Evolutionary conservation across 768 basidiomycete genomes (phyloP).

Genomic region (Atractiella rhizophila): DNA sequence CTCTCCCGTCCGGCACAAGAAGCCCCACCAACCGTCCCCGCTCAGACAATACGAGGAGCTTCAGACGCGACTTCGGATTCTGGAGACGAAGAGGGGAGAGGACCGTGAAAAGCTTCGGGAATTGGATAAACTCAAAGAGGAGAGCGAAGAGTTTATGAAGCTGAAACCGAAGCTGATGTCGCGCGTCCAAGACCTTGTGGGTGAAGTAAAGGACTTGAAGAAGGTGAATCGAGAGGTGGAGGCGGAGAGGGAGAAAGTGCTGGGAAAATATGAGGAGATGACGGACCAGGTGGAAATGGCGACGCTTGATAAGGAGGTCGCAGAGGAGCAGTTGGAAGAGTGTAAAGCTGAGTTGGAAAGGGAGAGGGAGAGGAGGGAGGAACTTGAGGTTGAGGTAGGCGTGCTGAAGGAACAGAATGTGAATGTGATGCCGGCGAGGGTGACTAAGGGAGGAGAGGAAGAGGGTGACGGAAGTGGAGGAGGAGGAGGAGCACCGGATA

Average conservation of each 20-base stretch:
- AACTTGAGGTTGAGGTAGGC: conserved; percentile 56
- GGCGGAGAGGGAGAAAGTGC: conserved; percentile 46
- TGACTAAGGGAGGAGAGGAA: neutral
- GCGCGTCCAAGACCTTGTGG: conserved; percentile 10
- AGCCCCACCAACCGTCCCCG: conserved; percentile 27
- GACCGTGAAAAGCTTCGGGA: conserved; percentile 61
- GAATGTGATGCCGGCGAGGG: conserved; percentile 1
- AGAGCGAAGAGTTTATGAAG: conserved; percentile 58
- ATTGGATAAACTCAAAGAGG: conserved; percentile 56
- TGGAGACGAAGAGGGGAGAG: conserved; percentile 66
- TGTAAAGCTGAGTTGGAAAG: conserved; percentile 55
- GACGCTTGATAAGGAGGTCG: conserved; percentile 85
- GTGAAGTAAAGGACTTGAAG: conserved; percentile 10
- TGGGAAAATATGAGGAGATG: conserved; percentile 44
- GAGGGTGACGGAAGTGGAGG: conserved; percentile 11
- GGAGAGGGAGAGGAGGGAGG: conserved; percentile 47
- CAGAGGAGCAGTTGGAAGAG: conserved; percentile 68
- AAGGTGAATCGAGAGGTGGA: conserved; percentile 33
- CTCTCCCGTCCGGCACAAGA: neutral
- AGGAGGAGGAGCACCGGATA: conserved; percentile 26
- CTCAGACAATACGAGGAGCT: conserved; percentile 35
- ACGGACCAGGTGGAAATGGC: conserved; percentile 84
- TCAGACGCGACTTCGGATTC: conserved; percentile 50
- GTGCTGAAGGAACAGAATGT: conserved; percentile 40
- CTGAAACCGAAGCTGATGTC: conserved; percentile 57